phyloP scores from a whole-genome alignment of 352 stramenopile species.

The Globisporangium heterothallicum region DNA sequence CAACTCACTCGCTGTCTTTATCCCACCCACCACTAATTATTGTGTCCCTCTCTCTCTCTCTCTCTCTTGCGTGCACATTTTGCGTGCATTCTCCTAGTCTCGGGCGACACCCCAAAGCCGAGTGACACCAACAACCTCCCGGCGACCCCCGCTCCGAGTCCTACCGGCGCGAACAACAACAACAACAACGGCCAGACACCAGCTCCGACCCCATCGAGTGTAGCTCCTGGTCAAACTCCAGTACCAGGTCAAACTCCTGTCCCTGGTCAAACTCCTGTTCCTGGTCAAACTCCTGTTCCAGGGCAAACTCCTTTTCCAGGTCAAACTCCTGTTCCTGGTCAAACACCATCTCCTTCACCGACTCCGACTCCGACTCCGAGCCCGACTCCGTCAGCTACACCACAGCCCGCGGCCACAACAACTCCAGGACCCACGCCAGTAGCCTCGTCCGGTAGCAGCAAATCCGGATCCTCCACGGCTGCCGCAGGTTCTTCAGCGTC shows the following conservation, averaged over 20 bases:
- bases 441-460: too few relatives aligned
- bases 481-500: too few relatives aligned
- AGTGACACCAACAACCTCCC: conserved; percentile 30
- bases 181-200: conserved; percentile 8
- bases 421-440: background rate
- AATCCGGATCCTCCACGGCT: too few relatives aligned
- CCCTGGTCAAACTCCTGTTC: background rate
- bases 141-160: conserved; percentile 11
- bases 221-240: conserved; percentile 3
- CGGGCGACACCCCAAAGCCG: conserved; percentile 11
- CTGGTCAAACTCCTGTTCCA: conserved; percentile 1
- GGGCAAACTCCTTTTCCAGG: background rate
- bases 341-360: conserved; percentile 8
- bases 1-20: background rate
- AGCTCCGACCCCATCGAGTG: background rate
- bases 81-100: background rate
- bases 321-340: background rate
- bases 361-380: too few relatives aligned
- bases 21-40: background rate
- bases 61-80: background rate
- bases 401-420: background rate
- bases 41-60: background rate
- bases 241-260: background rate
- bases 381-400: too few relatives aligned
- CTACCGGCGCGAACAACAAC: conserved; percentile 3